Conservation (phyloP, 495 filamentous ascomycete genomes). For the Cladorrhinum samala region DNA sequence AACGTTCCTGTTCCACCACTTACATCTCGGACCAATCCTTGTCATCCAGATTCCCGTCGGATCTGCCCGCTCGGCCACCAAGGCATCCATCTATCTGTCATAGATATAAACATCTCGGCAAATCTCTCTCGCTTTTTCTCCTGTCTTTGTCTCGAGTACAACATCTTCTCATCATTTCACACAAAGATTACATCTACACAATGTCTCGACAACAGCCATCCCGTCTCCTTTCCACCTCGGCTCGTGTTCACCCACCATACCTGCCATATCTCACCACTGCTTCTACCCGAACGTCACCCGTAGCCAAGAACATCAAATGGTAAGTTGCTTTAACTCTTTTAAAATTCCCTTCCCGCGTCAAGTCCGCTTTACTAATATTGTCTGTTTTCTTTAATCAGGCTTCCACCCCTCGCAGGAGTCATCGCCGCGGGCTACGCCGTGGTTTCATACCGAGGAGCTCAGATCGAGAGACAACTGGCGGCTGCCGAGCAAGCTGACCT, state of each 20-base stretch:
- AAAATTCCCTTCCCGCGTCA: not conserved
- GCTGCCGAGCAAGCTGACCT: slow-evolving; percentile 18
- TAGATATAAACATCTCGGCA: no score
- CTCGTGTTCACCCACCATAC: slow-evolving; percentile 38
- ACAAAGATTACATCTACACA: slow-evolving; percentile 13
- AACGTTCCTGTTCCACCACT: not conserved
- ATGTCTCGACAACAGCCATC: slow-evolving; percentile 27
- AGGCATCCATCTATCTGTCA: no score
- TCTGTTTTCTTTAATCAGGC: slow-evolving; percentile 24
- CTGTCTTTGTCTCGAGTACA: no score
- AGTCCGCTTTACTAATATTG: not conserved
- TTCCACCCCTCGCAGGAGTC: slow-evolving; percentile 33
- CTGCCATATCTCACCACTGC: slow-evolving; percentile 34
- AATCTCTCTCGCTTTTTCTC: no score
- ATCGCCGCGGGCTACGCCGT: slow-evolving; percentile 39
- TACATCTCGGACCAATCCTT: no score
- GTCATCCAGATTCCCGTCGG: no score
- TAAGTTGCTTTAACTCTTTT: slow-evolving; percentile 11
- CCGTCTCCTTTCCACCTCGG: slow-evolving; percentile 31
- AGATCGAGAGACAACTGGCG: slow-evolving; percentile 20
- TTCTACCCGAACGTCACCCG: slow-evolving; percentile 10
- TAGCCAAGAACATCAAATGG: slow-evolving; percentile 31
- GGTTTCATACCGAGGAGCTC: slow-evolving; percentile 26
- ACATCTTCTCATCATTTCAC: no score
- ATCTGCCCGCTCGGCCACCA: no score